Percentiles rank a stretch among this genome's conserved stretches.
phyloP scores from a whole-genome alignment of 2,329 filamentous ascomycete species.

The Metarhizium brunneum region DNA sequence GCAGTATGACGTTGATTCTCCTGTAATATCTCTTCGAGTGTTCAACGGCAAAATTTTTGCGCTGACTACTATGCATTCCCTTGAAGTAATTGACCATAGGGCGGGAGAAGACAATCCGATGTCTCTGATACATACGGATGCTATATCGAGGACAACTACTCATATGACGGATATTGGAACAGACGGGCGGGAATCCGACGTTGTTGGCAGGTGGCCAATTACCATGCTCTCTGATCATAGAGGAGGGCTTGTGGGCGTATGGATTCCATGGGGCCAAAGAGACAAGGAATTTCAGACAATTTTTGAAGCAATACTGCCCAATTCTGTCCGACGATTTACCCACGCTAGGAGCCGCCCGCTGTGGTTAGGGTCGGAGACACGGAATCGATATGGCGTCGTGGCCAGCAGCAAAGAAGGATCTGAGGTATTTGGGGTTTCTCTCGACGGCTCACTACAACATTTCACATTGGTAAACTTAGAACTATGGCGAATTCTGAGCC shows the following conservation, averaged over 20 bases:
- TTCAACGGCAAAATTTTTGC: conserved; percentile 39
- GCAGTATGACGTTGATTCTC: conserved; percentile 40
- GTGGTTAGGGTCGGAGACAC: conserved; percentile 32
- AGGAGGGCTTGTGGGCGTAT: conserved; percentile 38
- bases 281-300: conserved; percentile 35
- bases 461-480: conserved; percentile 56
- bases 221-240: conserved; percentile 39
- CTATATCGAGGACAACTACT: conserved; percentile 30
- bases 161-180: conserved; percentile 38
- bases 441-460: conserved; percentile 61
- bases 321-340: conserved; percentile 47
- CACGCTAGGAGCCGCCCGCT: conserved; percentile 41
- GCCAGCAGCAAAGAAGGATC: conserved; percentile 32
- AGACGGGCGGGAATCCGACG: conserved; percentile 12
- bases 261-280: conserved; percentile 34
- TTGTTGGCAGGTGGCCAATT: conserved; percentile 26
- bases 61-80: conserved; percentile 43
- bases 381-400: conserved; percentile 31
- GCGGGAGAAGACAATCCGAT: conserved; percentile 26
- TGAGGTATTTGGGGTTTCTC: conserved; percentile 54
- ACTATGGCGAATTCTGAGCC: conserved; percentile 59
- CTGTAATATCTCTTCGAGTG: conserved; percentile 39
- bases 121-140: conserved; percentile 35
- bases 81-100: conserved; percentile 44
- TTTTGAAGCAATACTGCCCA: conserved; percentile 47